Conservation (phyloP, 73 alveolate genomes). For the Symbiodinium natans region DNA sequence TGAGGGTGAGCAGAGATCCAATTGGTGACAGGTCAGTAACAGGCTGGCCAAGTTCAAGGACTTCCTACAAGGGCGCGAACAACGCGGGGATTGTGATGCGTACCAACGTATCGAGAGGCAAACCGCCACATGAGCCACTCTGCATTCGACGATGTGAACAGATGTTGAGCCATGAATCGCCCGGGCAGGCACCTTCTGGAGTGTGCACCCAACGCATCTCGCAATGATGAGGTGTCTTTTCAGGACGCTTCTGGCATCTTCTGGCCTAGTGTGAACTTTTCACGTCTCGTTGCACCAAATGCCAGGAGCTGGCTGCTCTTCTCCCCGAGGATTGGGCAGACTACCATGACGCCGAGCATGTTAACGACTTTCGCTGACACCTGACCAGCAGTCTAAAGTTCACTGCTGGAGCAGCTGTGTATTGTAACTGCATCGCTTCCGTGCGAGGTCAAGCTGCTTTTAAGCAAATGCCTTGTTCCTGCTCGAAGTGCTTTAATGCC, state of each 20-base stretch:
- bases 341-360: conserved; percentile 70
- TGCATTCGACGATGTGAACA: no score
- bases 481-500: not conserved
- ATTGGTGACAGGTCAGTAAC: conserved; percentile 16
- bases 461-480: not conserved
- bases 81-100: not conserved
- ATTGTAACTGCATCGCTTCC: not conserved
- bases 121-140: no score
- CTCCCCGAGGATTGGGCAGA: conserved; percentile 88
- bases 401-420: not conserved
- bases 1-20: not conserved
- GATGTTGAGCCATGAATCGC: no score
- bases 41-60: conserved; percentile 52
- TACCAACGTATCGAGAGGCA: conserved; percentile 6
- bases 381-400: not conserved
- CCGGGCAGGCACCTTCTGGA: not conserved
- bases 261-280: no score
- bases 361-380: conserved; percentile 10
- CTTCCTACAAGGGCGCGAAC: conserved; percentile 11
- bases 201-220: not conserved
- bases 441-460: not conserved
- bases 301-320: conserved; percentile 61
- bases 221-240: not conserved
- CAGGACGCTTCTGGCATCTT: not conserved
- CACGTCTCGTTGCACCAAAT: no score